Evolutionary conservation across 768 basidiomycete genomes (phyloP).

Genomic region (Hygrophorus russula): DNA sequence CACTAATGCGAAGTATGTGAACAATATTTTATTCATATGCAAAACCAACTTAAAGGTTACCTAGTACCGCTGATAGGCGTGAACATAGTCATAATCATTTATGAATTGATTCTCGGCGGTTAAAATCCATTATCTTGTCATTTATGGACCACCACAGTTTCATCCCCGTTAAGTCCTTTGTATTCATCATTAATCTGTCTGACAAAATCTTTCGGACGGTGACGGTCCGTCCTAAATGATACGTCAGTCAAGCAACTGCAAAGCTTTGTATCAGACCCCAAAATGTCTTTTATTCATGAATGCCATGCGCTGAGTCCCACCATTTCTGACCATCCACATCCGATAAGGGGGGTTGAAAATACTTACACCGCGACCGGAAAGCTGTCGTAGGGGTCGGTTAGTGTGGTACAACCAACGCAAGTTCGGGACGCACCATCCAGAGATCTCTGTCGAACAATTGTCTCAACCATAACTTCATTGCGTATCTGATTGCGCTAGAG

Average conservation of each 20-base stretch:
- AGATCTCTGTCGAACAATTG: conserved; percentile 58
- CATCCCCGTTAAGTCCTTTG: conserved; percentile 48
- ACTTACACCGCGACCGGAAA: conserved; percentile 69
- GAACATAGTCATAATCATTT: conserved; percentile 81
- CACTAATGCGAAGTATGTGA: conserved; percentile 90
- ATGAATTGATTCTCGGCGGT: conserved; percentile 64
- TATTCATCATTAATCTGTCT: conserved; percentile 66
- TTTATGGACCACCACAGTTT: background rate
- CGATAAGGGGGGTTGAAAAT: conserved; percentile 56
- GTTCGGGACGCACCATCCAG: conserved; percentile 44
- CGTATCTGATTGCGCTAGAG: conserved; percentile 59
- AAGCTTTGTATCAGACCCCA: background rate
- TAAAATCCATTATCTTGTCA: background rate
- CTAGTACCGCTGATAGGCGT: conserved; percentile 85
- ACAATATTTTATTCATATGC: conserved; percentile 4
- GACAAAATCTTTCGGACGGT: conserved; percentile 64
- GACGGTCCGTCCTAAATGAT: too few species aligned
- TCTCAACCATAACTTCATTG: conserved; percentile 64
- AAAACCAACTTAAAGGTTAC: too few species aligned
- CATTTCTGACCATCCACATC: conserved; percentile 46
- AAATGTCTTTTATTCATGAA: conserved; percentile 25
- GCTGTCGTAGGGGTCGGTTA: conserved; percentile 28
- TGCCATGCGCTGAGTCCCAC: conserved; percentile 33
- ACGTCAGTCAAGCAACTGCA: conserved; percentile 49
- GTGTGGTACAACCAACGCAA: background rate